Percentiles rank a stretch among this genome's conserved stretches.
These are phyloP conservation scores for Fusarium tanahbumbuense DNA, from an alignment of 2,329 filamentous ascomycete species.

Conservation along the genomic window DNA sequence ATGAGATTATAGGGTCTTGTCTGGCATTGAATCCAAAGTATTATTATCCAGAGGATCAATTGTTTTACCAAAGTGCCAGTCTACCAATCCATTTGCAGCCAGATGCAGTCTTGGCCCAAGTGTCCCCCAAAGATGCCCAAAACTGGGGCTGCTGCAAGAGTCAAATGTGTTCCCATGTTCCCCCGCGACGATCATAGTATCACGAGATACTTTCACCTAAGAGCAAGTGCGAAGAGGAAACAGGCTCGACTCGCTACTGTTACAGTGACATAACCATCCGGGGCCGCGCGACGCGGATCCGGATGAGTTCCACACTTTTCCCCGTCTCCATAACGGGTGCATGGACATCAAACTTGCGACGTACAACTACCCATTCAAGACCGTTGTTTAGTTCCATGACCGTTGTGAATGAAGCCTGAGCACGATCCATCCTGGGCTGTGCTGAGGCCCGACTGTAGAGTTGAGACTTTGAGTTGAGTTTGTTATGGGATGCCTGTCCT, in stretches of 20 bases:
- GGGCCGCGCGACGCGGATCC: constrained; percentile 22
- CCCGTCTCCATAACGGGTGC: constrained; percentile 8
- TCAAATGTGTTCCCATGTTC: constrained; percentile 20
- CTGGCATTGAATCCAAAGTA: neutral
- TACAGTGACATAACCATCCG: constrained; percentile 9
- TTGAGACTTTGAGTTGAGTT: neutral
- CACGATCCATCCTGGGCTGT: neutral
- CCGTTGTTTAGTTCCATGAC: constrained; percentile 5
- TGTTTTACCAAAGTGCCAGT: neutral
- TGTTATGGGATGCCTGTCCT: constrained; percentile 24
- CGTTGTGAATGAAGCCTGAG: constrained; percentile 9
- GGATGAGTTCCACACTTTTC: constrained; percentile 19
- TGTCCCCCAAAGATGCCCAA: neutral
- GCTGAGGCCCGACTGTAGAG: neutral
- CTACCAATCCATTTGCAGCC: neutral
- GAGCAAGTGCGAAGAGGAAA: neutral
- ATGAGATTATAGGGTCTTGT: constrained; percentile 19
- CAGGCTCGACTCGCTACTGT: constrained; percentile 1
- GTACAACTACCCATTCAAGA: constrained; percentile 14
- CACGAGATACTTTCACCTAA: constrained; percentile 48
- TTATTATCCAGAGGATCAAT: neutral
- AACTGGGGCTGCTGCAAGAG: constrained; percentile 5
- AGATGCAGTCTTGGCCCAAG: neutral
- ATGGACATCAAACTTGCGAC: neutral
- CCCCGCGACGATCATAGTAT: constrained; percentile 32